phyloP scores from a whole-genome alignment of 305 asterid genomes.

The Withania somnifera region DNA sequence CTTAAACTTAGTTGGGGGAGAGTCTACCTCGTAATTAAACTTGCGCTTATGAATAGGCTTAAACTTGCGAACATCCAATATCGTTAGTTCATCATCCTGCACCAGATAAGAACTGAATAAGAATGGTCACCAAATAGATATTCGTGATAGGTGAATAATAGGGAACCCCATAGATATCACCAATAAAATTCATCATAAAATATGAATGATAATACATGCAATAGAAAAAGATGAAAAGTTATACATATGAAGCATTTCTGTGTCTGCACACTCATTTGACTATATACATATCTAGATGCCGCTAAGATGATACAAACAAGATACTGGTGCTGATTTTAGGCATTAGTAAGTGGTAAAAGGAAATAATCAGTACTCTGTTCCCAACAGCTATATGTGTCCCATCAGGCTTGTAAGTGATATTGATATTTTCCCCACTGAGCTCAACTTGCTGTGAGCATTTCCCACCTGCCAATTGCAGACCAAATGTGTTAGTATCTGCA shows the following conservation, averaged over 20 bases:
- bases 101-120: slow-evolving; percentile 6
- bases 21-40: slow-evolving; percentile 88
- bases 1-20: neutral
- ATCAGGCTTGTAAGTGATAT: slow-evolving; percentile 93
- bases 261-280: neutral
- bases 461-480: slow-evolving; percentile 46
- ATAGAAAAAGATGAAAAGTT: neutral
- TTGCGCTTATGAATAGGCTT: slow-evolving; percentile 90
- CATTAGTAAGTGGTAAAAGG: neutral
- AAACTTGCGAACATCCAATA: slow-evolving; percentile 93
- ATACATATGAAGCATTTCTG: neutral
- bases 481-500: neutral
- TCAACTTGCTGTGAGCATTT: slow-evolving; percentile 94
- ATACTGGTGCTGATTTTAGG: neutral
- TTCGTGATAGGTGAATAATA: neutral
- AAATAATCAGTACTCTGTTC: slow-evolving; percentile 52
- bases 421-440: slow-evolving; percentile 97
- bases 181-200: neutral
- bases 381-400: slow-evolving; percentile 96
- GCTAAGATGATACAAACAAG: neutral
- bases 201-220: neutral
- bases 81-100: slow-evolving; percentile 92
- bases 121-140: neutral
- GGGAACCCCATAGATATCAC: neutral
- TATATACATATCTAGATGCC: neutral